Base-by-base conservation (phyloP, 345 rosid species). In the Pistacia atlantica region DNA sequence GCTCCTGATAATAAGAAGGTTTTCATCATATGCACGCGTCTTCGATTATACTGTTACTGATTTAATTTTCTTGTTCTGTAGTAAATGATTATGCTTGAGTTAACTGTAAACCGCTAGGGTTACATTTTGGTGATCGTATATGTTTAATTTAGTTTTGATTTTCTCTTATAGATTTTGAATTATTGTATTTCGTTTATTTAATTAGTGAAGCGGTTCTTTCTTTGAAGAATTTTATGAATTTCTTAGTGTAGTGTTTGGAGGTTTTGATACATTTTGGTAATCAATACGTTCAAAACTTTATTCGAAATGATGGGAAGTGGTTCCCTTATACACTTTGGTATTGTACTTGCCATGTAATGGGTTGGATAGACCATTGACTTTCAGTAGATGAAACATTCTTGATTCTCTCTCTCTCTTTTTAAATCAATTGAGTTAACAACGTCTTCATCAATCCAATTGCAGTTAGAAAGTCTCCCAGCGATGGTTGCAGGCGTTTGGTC, bases 401-500 rank as follows among this genome's bases (percentile, higher is more conserved):
- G 46, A 22, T 42, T 20, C 11, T 66, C 9, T 5, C 45, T 72
- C 5, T 63, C 25, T 11, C 8, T 46, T 17, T 59, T 60, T 14
- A 59, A 67, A 55, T 49, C 8, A 56, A 46, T 48, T 37, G 56
- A 45, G 37, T 38, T 16, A n/a, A 69, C 3, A n/a, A 65, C 5
- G 67, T 28, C 42, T 14, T 63, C 63, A 57, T 17, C 42, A 45
- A 75, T 25, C 38, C 63, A 28, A 42, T 61, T 67, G 77, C 88
- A 92, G 97, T 77, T 92, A 68, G 93, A 89, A 51, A 89, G 86
- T 77, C 83, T 91, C 55, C 92, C 97, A 13, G 80, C 81, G 2
- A 83, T 91, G 89, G 88, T 90, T 66, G 78, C 80, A 6, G 91
- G 89, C 31, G 88, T 91, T 55, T 86, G 89, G 88, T 85, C 94